Percentiles rank a stretch among this genome's conserved stretches.
These are phyloP conservation scores for Scytalidium lignicola DNA, from an alignment of 2,329 filamentous ascomycete genomes.

Conservation along the genomic window DNA sequence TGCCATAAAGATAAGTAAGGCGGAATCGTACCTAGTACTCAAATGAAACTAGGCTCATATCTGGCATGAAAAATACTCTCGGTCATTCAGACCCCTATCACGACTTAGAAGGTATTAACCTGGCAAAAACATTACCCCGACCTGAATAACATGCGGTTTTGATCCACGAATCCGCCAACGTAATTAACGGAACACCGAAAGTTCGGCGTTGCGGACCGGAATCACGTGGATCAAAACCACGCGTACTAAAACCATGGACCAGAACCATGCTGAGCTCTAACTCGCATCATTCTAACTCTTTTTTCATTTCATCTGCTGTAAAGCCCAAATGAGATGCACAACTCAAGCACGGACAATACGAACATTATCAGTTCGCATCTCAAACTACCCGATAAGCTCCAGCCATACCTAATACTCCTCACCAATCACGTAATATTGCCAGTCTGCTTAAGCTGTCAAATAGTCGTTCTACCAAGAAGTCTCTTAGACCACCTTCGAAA, in stretches of 20 bases:
- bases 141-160: conserved; percentile 2
- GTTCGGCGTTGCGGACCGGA: neutral
- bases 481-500: conserved; percentile 15
- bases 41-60: too few species aligned
- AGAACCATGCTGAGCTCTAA: conserved; percentile 3
- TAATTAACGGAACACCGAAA: neutral
- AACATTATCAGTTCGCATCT: neutral
- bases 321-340: neutral
- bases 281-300: neutral
- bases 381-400: neutral
- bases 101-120: too few species aligned
- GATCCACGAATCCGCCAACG: conserved; percentile 2
- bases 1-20: too few species aligned
- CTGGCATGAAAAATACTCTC: too few species aligned
- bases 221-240: neutral
- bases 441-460: conserved; percentile 10
- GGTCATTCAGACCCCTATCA: too few species aligned
- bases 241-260: neutral
- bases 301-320: neutral
- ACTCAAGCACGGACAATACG: neutral
- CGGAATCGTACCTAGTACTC: too few species aligned
- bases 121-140: neutral
- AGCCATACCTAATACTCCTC: conserved; percentile 5
- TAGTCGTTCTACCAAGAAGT: conserved; percentile 12
- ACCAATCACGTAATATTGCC: conserved; percentile 6